Conservation (phyloP, 306 rosid genomes). For the Begonia loranthoides region DNA sequence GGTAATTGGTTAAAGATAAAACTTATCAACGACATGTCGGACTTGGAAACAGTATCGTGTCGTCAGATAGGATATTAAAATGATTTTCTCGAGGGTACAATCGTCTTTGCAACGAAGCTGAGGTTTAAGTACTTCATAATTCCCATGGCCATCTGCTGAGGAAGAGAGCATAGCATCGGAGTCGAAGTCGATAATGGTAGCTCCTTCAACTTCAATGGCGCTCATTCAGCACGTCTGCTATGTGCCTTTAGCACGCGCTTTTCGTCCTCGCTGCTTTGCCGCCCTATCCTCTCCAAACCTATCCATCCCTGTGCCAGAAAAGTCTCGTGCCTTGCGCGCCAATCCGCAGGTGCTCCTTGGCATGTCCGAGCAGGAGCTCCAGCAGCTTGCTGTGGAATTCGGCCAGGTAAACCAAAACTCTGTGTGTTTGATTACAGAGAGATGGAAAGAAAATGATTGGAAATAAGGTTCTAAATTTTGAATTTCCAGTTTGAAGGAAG, state of each 20-base stretch:
- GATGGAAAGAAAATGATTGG: background rate
- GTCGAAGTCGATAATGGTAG: too few species aligned
- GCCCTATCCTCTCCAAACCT: constrained; percentile 14
- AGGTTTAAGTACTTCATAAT: too few species aligned
- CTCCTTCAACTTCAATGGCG: constrained; percentile 34
- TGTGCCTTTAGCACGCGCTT: constrained; percentile 47
- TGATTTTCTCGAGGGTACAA: too few species aligned
- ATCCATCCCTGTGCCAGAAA: constrained; percentile 16
- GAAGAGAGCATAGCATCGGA: too few species aligned
- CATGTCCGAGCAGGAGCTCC: constrained; percentile 68
- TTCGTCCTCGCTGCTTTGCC: constrained; percentile 23
- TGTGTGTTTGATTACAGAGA: background rate
- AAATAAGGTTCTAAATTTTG: background rate
- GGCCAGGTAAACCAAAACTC: constrained; percentile 47
- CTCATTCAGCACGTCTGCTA: constrained; percentile 49
- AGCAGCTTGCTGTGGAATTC: constrained; percentile 52
- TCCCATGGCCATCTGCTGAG: too few species aligned
- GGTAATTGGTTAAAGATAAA: too few species aligned
- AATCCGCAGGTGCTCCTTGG: constrained; percentile 67
- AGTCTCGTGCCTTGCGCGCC: constrained; percentile 12
- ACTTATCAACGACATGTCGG: too few species aligned
- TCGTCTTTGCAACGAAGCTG: too few species aligned
- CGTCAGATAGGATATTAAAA: too few species aligned
- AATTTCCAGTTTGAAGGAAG: background rate
- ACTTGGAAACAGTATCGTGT: too few species aligned